Evolutionary conservation across 2,329 filamentous ascomycete genomes (phyloP), one percentile per base, ranked within the genome.

Genomic region (Blumeria hordei): DNA sequence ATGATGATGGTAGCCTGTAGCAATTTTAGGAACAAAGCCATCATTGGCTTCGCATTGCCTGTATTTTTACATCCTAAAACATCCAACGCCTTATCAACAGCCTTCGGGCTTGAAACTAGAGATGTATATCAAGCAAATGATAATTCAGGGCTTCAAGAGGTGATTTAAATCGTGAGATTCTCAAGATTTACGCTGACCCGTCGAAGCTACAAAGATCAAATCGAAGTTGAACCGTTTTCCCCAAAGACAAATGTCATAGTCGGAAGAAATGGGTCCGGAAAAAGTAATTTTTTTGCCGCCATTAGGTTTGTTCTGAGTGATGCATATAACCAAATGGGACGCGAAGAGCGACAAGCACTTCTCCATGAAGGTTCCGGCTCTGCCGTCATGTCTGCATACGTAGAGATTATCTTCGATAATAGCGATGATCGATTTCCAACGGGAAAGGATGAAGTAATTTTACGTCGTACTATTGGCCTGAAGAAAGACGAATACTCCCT

Each of bases 91-190:
- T 28, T 28, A 28, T 28, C 4, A 28, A 28, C 21, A 28, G 21
- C 21, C 21, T 28, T 28, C 57, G 58, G 52, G 51, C 56, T 39
- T 43, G 9, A 51, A 57, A 59, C 60, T 62, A 55, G 74, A 67
- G 63, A 94, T 95, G 88, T 92, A 93, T 74, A 95, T 98, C 77
- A 98, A 98, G 70, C 92, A 98, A 73, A 95, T 96, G 69, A 96
- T 95, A 69, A 96, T 98, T 67, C 92, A 98, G 70, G 92, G 92
- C 80, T 98, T 98, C 73, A 98, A 98, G 72, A 95, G 88, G 88
- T 93, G 69, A 62, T 70, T 65, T 6, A 14, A 8, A 36, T 35
- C 21, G 21, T 28, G 21, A 28, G n/a, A 34, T n/a, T 32, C 28
- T 14, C 8, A 12, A 43, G 14, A 14, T n/a, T n/a, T 50, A 43